Evolutionary conservation across 305 asterid genomes (phyloP), one percentile per base, ranked within the genome.

Genomic region (Coffea humblotiana): DNA sequence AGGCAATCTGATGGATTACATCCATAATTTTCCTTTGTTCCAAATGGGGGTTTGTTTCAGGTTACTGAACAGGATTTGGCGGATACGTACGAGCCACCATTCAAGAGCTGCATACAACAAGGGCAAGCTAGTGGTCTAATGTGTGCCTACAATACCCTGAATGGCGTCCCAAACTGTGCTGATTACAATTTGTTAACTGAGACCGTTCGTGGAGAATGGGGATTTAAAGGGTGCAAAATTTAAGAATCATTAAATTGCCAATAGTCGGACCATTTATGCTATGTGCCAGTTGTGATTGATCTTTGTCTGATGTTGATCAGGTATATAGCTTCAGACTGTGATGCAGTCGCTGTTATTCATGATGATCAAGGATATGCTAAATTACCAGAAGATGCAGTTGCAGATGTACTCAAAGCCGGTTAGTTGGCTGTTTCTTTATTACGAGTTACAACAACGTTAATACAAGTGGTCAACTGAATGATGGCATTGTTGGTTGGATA

Each of bases 321-420:
- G 88, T 90, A 92, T 83, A 86, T 90, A 14, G 87, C 79, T 0
- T 88, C 94, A n/a, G 97, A 93, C 52, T 90, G 98, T 67, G 98
- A 93, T 52, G 97, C 93, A 8, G 97, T 92, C 18, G 87, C 80
- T 9, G 82, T 88, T 37, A 90, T 93, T 25, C 85, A 89, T 84
- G 88, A 83, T 15, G 21, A 27, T 51, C 98, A 93, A 84, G 87
- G 88, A n/a, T 92, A 88, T 74, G 92, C 86, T 6, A 89, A 88
- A 75, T 87, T 83, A 72, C 97, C 97, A 0, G 98, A 93, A 85
- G 98, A 93, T 81, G 97, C 97, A 6, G 95, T 93, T 32, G 94
- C 90, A 16, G 85, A 81, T 71, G 95, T 87, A 64, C 94, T 92
- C 32, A 87, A 88, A 89, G 97, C 98, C 70, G 97, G 98, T 91